Percentiles rank a stretch among this genome's conserved stretches.
Evolutionary conservation across 2,329 filamentous ascomycete genomes (phyloP).

Genomic region (Aspergillus sp.): DNA sequence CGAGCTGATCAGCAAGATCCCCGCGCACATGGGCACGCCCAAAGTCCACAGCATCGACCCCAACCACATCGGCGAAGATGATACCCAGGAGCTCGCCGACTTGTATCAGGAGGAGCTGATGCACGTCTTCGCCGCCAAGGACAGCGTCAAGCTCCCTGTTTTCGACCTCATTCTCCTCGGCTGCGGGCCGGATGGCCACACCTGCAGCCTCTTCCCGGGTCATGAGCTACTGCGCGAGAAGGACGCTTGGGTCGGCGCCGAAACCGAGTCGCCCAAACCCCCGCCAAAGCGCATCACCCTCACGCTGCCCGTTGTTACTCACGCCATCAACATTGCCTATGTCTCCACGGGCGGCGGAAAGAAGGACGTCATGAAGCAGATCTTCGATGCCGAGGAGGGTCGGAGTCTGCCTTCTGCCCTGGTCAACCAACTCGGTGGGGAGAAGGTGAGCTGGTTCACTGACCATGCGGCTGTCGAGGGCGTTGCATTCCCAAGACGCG

Average conservation of each 20-base stretch:
- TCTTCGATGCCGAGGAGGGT: constrained; percentile 71
- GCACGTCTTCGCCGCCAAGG: constrained; percentile 74
- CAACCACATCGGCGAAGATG: constrained; percentile 58
- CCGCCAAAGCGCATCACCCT: constrained; percentile 85
- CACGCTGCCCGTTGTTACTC: constrained; percentile 80
- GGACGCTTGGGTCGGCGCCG: constrained; percentile 83
- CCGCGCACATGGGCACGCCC: constrained; percentile 55
- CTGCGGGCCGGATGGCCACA: constrained; percentile 92
- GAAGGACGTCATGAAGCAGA: constrained; percentile 83
- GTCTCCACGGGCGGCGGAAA: constrained; percentile 84
- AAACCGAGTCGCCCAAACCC: constrained; percentile 90
- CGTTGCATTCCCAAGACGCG: constrained; percentile 69
- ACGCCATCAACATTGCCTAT: constrained; percentile 79
- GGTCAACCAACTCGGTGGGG: constrained; percentile 73
- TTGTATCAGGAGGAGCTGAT: constrained; percentile 86
- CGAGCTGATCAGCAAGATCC: constrained; percentile 83
- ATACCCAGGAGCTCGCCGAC: constrained; percentile 86
- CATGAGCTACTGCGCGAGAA: constrained; percentile 78
- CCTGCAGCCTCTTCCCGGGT: constrained; percentile 89
- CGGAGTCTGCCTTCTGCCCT: constrained; percentile 71
- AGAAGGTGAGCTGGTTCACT: constrained; percentile 92
- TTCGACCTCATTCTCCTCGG: constrained; percentile 92
- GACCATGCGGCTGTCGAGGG: constrained; percentile 78
- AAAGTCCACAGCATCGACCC: constrained; percentile 71
- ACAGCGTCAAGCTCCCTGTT: constrained; percentile 87